Conservation (phyloP, 108 stramenopile species). For the Pinguiococcus pyrenoidosus region DNA sequence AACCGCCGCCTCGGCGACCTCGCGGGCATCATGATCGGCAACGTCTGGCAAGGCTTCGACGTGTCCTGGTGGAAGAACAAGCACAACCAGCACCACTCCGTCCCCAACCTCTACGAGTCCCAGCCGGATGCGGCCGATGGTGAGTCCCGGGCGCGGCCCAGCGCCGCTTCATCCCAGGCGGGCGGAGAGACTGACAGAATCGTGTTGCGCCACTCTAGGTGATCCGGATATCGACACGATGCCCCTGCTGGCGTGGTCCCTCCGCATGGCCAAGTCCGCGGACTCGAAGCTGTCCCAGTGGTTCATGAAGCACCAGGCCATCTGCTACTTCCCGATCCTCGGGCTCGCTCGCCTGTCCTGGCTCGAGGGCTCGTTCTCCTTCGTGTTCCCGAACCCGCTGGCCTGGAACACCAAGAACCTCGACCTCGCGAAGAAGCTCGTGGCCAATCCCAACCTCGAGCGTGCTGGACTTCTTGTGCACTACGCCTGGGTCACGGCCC, state of each 20-base stretch:
- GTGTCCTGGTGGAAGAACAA: conserved; percentile 48
- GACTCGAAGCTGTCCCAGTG: conserved; percentile 60
- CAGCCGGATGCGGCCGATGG: conserved; percentile 29
- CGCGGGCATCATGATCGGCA: conserved; percentile 79
- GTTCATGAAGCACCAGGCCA: conserved; percentile 67
- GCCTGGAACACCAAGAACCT: conserved; percentile 66
- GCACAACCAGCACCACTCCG: conserved; percentile 97
- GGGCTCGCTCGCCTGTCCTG: conserved; percentile 84
- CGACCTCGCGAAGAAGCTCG: conserved; percentile 54
- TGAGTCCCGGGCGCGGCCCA: background rate
- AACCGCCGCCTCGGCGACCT: conserved; percentile 76
- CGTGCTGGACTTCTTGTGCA: conserved; percentile 61
- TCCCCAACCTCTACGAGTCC: conserved; percentile 82
- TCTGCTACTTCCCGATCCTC: conserved; percentile 89
- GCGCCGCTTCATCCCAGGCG: too few relatives aligned
- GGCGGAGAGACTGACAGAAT: background rate
- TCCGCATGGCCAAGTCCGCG: conserved; percentile 78
- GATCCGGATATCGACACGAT: conserved; percentile 86
- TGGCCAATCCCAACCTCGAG: conserved; percentile 63
- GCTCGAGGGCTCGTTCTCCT: conserved; percentile 84
- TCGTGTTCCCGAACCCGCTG: conserved; percentile 48
- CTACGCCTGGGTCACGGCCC: conserved; percentile 60
- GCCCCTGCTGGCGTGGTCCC: conserved; percentile 92
- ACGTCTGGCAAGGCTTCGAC: conserved; percentile 56
- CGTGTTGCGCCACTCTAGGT: background rate